Evolutionary conservation across 192 early-diverging fungal species (phyloP).

Genomic region (Umbelopsis isabellina): DNA sequence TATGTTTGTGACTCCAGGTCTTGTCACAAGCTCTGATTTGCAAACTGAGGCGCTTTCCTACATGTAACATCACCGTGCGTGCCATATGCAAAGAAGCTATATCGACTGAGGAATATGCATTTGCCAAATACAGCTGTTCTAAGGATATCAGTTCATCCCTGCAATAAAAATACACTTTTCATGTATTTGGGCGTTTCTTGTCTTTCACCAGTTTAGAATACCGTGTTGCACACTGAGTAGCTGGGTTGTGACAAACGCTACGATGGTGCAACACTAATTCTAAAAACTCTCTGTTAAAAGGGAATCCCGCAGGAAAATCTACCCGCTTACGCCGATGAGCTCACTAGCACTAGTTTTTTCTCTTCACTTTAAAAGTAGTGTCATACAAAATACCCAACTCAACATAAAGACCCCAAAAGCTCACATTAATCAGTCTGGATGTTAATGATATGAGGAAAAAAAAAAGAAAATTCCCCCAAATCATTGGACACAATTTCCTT

Average conservation of each 20-base stretch:
- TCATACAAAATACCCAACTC: too few species aligned
- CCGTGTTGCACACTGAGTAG: slow-evolving; percentile 15
- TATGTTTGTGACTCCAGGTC: slow-evolving; percentile 2
- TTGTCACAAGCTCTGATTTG: slow-evolving; percentile 16
- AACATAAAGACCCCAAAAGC: too few species aligned
- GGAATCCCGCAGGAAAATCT: too few species aligned
- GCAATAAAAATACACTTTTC: background rate
- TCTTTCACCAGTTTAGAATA: slow-evolving; percentile 19
- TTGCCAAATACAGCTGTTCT: background rate
- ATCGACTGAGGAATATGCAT: background rate
- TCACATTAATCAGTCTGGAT: too few species aligned
- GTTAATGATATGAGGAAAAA: too few species aligned
- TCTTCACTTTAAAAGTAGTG: too few species aligned
- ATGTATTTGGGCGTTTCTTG: background rate
- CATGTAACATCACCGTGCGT: background rate
- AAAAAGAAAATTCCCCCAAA: too few species aligned
- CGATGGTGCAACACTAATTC: slow-evolving; percentile 11
- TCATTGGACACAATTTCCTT: too few species aligned
- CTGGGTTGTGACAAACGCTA: slow-evolving; percentile 19
- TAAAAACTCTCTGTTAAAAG: too few species aligned
- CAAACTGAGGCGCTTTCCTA: background rate
- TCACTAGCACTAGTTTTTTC: too few species aligned
- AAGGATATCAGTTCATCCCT: background rate
- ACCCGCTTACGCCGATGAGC: too few species aligned
- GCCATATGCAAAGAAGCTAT: background rate